These are phyloP conservation scores for Melanomma pulvis-pyrius DNA, from an alignment of 495 filamentous ascomycete genomes.

Conservation along the genomic window DNA sequence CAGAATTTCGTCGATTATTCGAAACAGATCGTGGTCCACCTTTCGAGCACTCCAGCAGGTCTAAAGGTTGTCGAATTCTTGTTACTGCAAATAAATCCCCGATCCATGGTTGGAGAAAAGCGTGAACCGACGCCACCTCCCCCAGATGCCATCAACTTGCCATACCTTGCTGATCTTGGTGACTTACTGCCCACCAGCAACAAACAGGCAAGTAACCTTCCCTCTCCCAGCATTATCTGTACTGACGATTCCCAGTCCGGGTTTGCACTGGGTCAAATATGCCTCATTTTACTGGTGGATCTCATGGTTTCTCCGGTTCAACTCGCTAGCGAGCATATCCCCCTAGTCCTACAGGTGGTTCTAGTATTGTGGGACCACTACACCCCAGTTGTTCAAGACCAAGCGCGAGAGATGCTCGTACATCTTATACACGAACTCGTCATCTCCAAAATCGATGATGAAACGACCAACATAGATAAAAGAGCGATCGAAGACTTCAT, in stretches of 20 bases:
- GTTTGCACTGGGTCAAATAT: constrained; percentile 89
- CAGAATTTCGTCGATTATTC: constrained; percentile 97
- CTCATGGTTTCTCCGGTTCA: constrained; percentile 91
- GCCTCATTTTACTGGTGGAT: constrained; percentile 92
- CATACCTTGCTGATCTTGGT: constrained; percentile 85
- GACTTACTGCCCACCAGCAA: constrained; percentile 78
- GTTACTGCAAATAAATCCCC: constrained; percentile 82
- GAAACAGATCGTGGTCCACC: constrained; percentile 95
- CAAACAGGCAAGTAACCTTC: constrained; percentile 65
- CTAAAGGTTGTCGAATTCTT: constrained; percentile 94
- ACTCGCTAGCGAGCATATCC: constrained; percentile 72
- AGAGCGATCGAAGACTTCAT: constrained; percentile 83
- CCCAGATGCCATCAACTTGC: constrained; percentile 71
- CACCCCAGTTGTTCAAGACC: constrained; percentile 90
- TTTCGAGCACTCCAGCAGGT: constrained; percentile 88
- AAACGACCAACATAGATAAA: constrained; percentile 64
- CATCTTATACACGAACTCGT: constrained; percentile 97
- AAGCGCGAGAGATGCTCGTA: constrained; percentile 95
- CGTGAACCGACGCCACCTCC: constrained; percentile 71
- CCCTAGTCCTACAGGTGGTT: constrained; percentile 85
- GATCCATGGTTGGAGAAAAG: constrained; percentile 87
- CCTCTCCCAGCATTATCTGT: background rate
- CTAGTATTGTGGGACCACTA: constrained; percentile 97
- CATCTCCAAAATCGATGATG: constrained; percentile 84
- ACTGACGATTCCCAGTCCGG: constrained; percentile 54